A percentile compares a stretch with the other conserved stretches of the same genome.
Evolutionary conservation across 139 green algal species (phyloP).

Genomic region (Micromonas pusilla): DNA sequence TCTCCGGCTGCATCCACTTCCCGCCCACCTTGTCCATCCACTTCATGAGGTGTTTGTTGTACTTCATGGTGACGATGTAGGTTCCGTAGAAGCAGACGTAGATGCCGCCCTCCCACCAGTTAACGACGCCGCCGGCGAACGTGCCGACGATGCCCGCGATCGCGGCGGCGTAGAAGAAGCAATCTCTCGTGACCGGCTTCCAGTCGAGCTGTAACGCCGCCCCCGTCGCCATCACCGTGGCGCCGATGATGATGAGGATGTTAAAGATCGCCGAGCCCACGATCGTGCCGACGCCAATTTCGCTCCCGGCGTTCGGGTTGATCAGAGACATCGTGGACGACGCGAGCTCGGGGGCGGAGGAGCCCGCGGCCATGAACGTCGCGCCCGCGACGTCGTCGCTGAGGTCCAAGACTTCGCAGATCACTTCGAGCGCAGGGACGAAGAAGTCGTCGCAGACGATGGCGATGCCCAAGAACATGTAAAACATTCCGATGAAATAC

Average conservation of each 20-base stretch:
- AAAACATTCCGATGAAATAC: constrained; percentile 37
- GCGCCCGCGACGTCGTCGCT: constrained; percentile 45
- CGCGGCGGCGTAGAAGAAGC: constrained; percentile 41
- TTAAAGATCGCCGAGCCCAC: constrained; percentile 48
- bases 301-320: constrained; percentile 25
- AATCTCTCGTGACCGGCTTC: constrained; percentile 37
- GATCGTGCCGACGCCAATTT: constrained; percentile 46
- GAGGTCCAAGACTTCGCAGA: constrained; percentile 38
- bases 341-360: constrained; percentile 44
- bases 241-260: constrained; percentile 49
- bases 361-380: constrained; percentile 51
- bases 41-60: constrained; percentile 31
- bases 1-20: neutral
- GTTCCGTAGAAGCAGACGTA: constrained; percentile 24
- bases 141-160: constrained; percentile 12
- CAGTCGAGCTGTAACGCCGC: constrained; percentile 40
- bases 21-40: constrained; percentile 15
- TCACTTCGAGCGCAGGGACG: constrained; percentile 37
- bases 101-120: constrained; percentile 39
- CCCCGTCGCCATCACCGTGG: constrained; percentile 35
- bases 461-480: constrained; percentile 44
- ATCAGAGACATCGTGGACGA: constrained; percentile 37
- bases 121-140: constrained; percentile 22
- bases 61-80: constrained; percentile 38
- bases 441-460: constrained; percentile 52